Conservation (phyloP, 2,329 filamentous ascomycete species). For the Fusarium sp. region DNA sequence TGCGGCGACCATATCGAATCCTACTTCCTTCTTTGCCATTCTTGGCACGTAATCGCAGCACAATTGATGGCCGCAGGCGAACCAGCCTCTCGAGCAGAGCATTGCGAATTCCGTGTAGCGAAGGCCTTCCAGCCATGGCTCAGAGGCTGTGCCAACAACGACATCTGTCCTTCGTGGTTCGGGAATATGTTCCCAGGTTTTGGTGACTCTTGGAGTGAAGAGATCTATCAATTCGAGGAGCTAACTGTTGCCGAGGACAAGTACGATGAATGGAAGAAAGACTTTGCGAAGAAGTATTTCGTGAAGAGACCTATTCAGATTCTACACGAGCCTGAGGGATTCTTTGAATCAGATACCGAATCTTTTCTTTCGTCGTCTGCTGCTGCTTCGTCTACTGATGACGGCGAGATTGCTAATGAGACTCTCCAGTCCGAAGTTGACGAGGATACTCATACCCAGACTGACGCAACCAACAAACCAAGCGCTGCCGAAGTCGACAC, state of each 20-base stretch:
- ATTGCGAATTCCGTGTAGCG: background rate
- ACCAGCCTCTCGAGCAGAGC: background rate
- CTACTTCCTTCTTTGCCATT: slow-evolving; percentile 9
- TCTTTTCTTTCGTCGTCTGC: background rate
- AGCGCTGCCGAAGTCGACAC: background rate
- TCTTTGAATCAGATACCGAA: background rate
- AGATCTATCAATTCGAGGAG: background rate
- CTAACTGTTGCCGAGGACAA: slow-evolving; percentile 5
- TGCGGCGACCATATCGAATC: slow-evolving; percentile 18
- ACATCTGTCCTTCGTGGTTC: slow-evolving; percentile 31
- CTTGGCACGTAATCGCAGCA: background rate
- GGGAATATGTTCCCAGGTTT: background rate
- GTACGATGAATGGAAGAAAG: slow-evolving; percentile 9
- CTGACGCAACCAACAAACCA: background rate
- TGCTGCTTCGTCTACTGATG: background rate
- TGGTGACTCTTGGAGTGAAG: background rate
- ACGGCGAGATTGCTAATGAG: background rate
- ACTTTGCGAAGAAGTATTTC: slow-evolving; percentile 22
- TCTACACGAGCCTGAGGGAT: background rate
- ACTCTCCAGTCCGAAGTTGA: background rate
- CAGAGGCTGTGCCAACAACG: slow-evolving; percentile 20
- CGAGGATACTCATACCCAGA: background rate
- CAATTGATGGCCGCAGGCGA: background rate
- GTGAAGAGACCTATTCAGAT: background rate
- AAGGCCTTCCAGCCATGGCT: slow-evolving; percentile 1